Evolutionary conservation across 768 basidiomycete species (phyloP).

Genomic region (Boletus rufocinnamomeus): DNA sequence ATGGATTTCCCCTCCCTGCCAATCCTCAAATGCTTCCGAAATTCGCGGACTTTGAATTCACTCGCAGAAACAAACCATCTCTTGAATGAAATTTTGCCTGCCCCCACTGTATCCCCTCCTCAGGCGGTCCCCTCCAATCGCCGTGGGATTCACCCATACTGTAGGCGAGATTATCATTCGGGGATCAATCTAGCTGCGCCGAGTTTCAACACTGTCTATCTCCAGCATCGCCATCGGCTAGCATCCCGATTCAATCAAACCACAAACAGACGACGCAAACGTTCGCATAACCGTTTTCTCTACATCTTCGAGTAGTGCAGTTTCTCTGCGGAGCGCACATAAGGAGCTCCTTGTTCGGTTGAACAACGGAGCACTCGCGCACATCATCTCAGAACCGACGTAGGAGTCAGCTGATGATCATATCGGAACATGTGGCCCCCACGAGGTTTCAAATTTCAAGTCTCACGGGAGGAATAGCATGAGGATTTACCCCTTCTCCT

Average conservation of each 20-base stretch:
- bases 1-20: background rate
- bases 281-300: background rate
- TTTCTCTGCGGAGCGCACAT: background rate
- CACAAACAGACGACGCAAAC: slow-evolving; percentile 1
- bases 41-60: slow-evolving; percentile 30
- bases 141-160: slow-evolving; percentile 8
- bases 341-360: slow-evolving; percentile 11
- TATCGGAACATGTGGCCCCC: slow-evolving; percentile 26
- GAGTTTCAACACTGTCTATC: slow-evolving; percentile 2
- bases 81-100: background rate
- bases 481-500: slow-evolving; percentile 8
- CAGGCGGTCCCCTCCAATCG: slow-evolving; percentile 11
- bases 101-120: background rate
- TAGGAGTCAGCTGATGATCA: slow-evolving; percentile 22
- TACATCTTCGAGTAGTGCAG: background rate
- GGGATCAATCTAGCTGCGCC: slow-evolving; percentile 11
- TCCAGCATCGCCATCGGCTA: slow-evolving; percentile 21
- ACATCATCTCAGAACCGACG: slow-evolving; percentile 9
- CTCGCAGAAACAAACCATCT: background rate
- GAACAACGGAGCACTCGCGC: background rate
- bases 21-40: slow-evolving; percentile 26
- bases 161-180: slow-evolving; percentile 17
- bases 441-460: slow-evolving; percentile 26
- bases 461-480: slow-evolving; percentile 14
- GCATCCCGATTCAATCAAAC: slow-evolving; percentile 6